These are phyloP conservation scores for Aschersonia sp. DNA, from an alignment of 2,329 filamentous ascomycete species.

Conservation along the genomic window DNA sequence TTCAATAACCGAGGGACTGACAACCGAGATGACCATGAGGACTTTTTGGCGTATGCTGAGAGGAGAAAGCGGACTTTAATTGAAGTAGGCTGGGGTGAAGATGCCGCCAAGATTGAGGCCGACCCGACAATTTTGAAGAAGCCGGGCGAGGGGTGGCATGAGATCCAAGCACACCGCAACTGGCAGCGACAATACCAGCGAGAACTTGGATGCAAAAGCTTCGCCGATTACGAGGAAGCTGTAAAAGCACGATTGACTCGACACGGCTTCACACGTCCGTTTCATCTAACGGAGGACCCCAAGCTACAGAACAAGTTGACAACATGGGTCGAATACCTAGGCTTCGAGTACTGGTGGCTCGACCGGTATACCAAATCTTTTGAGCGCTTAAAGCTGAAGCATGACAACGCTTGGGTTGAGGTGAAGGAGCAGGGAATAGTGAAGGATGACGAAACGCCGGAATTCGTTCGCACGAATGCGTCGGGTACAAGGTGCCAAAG, in stretches of 20 bases:
- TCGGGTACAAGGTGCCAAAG: not conserved
- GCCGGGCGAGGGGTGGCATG: slow-evolving; percentile 1
- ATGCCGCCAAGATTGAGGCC: slow-evolving; percentile 3
- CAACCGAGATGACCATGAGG: slow-evolving; percentile 7
- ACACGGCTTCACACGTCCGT: slow-evolving; percentile 14
- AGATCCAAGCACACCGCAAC: slow-evolving; percentile 1
- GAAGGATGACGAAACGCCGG: slow-evolving; percentile 7
- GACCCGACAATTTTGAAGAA: slow-evolving; percentile 4
- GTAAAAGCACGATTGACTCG: slow-evolving; percentile 11
- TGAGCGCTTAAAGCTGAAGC: slow-evolving; percentile 8
- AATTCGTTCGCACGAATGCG: slow-evolving; percentile 3
- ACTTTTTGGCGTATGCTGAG: slow-evolving; percentile 5
- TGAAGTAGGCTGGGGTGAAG: not conserved
- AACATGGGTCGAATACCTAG: slow-evolving; percentile 25
- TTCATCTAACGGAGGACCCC: slow-evolving; percentile 15
- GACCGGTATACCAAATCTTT: slow-evolving; percentile 8
- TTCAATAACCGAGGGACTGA: slow-evolving; percentile 9
- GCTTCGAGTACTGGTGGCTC: slow-evolving; percentile 13
- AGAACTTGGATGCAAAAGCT: slow-evolving; percentile 7
- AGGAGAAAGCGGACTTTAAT: not conserved
- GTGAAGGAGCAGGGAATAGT: slow-evolving; percentile 14
- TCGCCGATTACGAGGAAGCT: slow-evolving; percentile 11
- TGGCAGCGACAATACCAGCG: slow-evolving; percentile 3
- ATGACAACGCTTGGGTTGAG: slow-evolving; percentile 16
- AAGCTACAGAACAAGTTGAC: slow-evolving; percentile 16